Evolutionary conservation across 148 eudicot species (phyloP), one percentile per base, ranked within the genome.

Genomic region (Heliosperma pusillum): DNA sequence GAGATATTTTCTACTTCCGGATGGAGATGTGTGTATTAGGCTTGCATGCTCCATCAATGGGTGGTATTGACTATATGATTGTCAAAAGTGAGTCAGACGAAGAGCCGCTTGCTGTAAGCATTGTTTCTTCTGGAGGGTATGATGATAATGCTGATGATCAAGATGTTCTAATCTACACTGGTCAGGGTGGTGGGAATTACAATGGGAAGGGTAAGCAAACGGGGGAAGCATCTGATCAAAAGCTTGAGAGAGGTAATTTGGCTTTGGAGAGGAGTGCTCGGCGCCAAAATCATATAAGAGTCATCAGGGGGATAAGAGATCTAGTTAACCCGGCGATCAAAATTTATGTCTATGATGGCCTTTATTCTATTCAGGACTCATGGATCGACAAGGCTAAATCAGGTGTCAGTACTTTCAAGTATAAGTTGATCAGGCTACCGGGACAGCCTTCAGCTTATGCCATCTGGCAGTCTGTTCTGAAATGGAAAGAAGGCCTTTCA

Each of bases 21-120:
- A 90, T 95, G 97, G 98, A 95, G 82, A n/a, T 95, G 66, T 95
- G 97, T 77, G 69, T 88, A 44, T 83, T 85, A 56, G 98, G 98
- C 36, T 55, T 95, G 75, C 98, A 95, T 82, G 86, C 96, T n/a
- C 98, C 88, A 6, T 85, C 88, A 24, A 92, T 92, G 98, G 97
- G 89, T 74, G 98, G 98, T 53, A 95, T 95, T 59, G 98, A 95
- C 82, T 95, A 90, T 68, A 82, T 91, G 86, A 64, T 77, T 74
- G 74, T 84, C 57, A 89, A 77, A 76, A 10, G 77, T 45, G 83
- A 81, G 19, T 36, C 40, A 19, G 90, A 86, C 60, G 97, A 94
- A 29, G 98, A 94, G 69, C 92, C 96, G 20, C 60, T 94, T 13
- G 97, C 96, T 67, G 91, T 95, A 13, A 89, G 96, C 77, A 86